These are phyloP conservation scores for Trichocladium antarcticum DNA, from an alignment of 495 filamentous ascomycete species.

Conservation along the genomic window DNA sequence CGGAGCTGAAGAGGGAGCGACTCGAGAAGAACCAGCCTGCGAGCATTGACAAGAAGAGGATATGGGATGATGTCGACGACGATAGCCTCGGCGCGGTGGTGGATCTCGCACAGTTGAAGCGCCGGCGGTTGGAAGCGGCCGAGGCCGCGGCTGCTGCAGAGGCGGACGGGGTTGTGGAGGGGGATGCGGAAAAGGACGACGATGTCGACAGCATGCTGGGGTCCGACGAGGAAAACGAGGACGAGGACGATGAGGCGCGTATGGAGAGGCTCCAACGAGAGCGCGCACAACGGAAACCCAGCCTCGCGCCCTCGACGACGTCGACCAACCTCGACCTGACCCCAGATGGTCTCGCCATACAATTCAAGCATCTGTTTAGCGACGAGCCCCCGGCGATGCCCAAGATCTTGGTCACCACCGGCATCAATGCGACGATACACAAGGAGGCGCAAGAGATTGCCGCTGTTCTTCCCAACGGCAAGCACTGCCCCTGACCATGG, in stretches of 20 bases:
- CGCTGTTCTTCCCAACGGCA: conserved; percentile 64
- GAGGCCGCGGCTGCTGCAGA: conserved; percentile 38
- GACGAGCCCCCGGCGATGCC: conserved; percentile 48
- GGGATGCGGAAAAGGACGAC: conserved; percentile 42
- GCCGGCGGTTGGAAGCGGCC: conserved; percentile 55
- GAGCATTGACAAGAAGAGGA: conserved; percentile 79
- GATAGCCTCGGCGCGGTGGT: conserved; percentile 66
- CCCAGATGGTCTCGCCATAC: conserved; percentile 53
- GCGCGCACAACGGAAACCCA: conserved; percentile 43
- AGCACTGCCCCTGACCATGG: background rate
- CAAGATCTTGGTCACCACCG: conserved; percentile 85
- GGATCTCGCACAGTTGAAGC: conserved; percentile 66
- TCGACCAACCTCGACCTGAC: conserved; percentile 63
- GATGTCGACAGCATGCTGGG: conserved; percentile 67
- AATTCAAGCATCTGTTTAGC: conserved; percentile 75
- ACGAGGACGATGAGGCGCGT: conserved; percentile 35
- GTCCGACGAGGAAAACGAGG: conserved; percentile 40
- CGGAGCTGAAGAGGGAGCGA: conserved; percentile 58
- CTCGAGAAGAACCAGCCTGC: conserved; percentile 66
- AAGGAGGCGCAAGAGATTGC: conserved; percentile 66
- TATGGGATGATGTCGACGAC: conserved; percentile 85
- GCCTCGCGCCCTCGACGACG: conserved; percentile 49
- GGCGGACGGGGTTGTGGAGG: conserved; percentile 36
- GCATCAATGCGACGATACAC: conserved; percentile 73
- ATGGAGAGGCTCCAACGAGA: conserved; percentile 32